Conservation (phyloP, 176 grass and related monocot species). For the Phyllostachys edulis region DNA sequence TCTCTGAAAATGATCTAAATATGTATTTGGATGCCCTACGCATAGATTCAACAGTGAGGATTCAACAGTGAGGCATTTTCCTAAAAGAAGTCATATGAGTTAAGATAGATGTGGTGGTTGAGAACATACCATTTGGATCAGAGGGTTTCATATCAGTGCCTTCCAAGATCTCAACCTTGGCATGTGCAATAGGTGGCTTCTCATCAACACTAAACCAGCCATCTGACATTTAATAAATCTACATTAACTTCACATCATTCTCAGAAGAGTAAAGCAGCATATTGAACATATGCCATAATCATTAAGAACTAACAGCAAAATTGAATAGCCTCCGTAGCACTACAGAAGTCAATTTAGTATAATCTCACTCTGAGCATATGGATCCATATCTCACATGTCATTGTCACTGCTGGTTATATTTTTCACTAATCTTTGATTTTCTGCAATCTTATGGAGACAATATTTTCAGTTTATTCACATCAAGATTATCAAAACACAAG, state of each 20-base stretch:
- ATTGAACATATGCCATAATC: neutral
- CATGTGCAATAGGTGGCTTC: constrained; percentile 68
- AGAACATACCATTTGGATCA: constrained; percentile 80
- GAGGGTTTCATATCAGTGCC: constrained; percentile 94
- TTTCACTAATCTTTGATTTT: neutral
- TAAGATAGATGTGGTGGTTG: neutral
- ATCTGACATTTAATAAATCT: constrained; percentile 47
- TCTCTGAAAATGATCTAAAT: neutral
- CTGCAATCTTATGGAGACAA: neutral
- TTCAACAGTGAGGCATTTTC: neutral
- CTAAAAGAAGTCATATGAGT: neutral
- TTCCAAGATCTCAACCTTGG: constrained; percentile 85
- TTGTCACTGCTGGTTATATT: neutral
- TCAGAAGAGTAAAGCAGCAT: neutral
- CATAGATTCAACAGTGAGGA: constrained; percentile 7
- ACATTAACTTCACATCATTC: neutral
- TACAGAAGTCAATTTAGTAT: neutral
- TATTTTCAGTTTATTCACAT: neutral
- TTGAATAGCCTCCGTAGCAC: neutral
- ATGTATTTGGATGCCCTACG: constrained; percentile 27
- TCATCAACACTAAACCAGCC: constrained; percentile 83
- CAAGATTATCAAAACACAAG: neutral
- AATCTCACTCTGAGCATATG: neutral
- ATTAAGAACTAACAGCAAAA: neutral
- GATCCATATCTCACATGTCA: neutral